phyloP scores from a whole-genome alignment of 306 rosid species.

The Coriaria nepalensis region DNA sequence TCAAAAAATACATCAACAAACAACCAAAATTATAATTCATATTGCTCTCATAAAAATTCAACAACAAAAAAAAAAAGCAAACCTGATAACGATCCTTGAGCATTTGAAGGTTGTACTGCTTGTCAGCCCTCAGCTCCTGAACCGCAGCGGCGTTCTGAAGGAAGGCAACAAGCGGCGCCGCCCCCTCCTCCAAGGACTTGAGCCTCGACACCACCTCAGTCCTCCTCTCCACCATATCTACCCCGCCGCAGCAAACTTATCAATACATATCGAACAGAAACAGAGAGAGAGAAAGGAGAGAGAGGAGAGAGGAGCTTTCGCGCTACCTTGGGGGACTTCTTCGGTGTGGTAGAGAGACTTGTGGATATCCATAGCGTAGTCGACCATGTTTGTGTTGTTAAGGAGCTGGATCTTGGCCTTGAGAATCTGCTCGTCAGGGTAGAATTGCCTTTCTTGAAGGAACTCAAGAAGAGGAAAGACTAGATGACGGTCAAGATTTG shows the following conservation, averaged over 20 bases:
- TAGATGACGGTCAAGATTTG: slow-evolving; percentile 66
- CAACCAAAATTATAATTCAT: not conserved
- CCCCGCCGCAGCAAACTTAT: not conserved
- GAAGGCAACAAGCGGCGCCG: slow-evolving; percentile 77
- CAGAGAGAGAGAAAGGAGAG: not conserved
- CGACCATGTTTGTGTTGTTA: slow-evolving; percentile 90
- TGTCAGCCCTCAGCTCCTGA: slow-evolving; percentile 79
- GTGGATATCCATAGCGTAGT: slow-evolving; percentile 89
- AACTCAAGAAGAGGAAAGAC: slow-evolving; percentile 85
- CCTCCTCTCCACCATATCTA: slow-evolving; percentile 38
- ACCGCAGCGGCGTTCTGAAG: slow-evolving; percentile 67
- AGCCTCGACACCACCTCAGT: slow-evolving; percentile 39
- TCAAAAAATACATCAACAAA: not conserved
- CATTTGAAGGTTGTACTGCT: slow-evolving; percentile 86
- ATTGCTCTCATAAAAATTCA: not conserved
- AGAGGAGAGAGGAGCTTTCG: not conserved
- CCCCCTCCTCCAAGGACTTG: slow-evolving; percentile 57
- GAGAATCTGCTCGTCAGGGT: slow-evolving; percentile 67
- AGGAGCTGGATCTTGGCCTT: slow-evolving; percentile 81
- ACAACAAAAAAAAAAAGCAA: not conserved
- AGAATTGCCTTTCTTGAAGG: slow-evolving; percentile 62
- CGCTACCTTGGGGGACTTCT: slow-evolving; percentile 68
- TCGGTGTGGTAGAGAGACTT: slow-evolving; percentile 79
- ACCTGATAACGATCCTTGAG: slow-evolving; percentile 87
- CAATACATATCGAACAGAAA: not conserved